phyloP scores from a whole-genome alignment of 164 flowering plant species.

The Brasenia schreberi region DNA sequence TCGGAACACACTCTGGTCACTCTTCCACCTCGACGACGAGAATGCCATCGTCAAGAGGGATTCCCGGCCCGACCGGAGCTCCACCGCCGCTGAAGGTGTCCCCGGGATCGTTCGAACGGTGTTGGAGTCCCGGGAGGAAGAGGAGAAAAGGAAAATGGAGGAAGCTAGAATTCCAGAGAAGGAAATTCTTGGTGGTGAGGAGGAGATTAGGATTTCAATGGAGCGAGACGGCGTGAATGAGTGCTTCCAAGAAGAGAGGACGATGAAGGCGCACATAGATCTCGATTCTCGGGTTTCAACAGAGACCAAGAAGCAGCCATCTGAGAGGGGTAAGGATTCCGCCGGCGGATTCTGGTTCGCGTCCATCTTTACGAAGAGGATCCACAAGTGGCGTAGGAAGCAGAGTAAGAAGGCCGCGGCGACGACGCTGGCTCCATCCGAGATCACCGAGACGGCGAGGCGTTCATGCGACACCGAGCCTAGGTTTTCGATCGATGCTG shows the following conservation, averaged over 20 bases:
- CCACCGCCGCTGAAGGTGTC: not conserved
- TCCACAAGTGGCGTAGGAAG: slow-evolving; percentile 74
- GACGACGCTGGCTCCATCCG: slow-evolving; percentile 45
- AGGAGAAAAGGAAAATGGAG: slow-evolving; percentile 1
- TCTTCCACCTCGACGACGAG: slow-evolving; percentile 52
- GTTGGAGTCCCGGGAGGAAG: slow-evolving; percentile 17
- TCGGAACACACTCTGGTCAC: slow-evolving; percentile 41
- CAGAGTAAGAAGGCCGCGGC: slow-evolving; percentile 32
- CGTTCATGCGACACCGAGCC: slow-evolving; percentile 55
- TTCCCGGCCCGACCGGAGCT: slow-evolving; percentile 3
- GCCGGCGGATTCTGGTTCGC: slow-evolving; percentile 69
- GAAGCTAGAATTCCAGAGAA: not conserved
- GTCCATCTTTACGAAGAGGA: slow-evolving; percentile 70
- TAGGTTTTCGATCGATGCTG: slow-evolving; percentile 35
- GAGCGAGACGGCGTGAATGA: slow-evolving; percentile 9
- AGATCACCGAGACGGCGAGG: slow-evolving; percentile 79
- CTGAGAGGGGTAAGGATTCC: slow-evolving; percentile 33
- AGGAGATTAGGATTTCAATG: slow-evolving; percentile 2
- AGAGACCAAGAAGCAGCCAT: slow-evolving; percentile 5
- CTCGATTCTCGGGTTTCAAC: slow-evolving; percentile 45
- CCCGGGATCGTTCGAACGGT: slow-evolving; percentile 14
- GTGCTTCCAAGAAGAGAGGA: slow-evolving; percentile 30
- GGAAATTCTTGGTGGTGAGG: not conserved
- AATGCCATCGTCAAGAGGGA: slow-evolving; percentile 1
- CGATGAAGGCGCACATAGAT: slow-evolving; percentile 87